Evolutionary conservation across 2,329 filamentous ascomycete genomes (phyloP), one percentile per base, ranked within the genome.

Genomic region (Trichocomaceae sp.): DNA sequence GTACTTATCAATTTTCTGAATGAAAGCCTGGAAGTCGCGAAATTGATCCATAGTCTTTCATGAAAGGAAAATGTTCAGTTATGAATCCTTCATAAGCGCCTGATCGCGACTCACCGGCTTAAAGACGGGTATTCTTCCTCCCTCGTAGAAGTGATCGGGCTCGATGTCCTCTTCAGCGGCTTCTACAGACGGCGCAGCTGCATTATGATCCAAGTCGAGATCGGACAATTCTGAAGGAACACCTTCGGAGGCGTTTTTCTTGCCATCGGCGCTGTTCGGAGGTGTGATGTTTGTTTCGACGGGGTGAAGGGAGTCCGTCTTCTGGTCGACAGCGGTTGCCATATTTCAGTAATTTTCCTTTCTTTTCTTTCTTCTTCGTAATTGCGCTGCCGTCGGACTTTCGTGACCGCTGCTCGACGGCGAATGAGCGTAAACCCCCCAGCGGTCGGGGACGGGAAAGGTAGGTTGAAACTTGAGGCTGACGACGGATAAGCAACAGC

Each of bases 11-110:
- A 99, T 83, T 72, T 89, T 91, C 67, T 85, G 83, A 79, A 97
- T 87, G 70, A 95, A 97, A 68, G 83, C 83, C 74, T 92, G 87
- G 72, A 99, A 99, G 73, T 93, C 89, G 66, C 84, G 85, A 75
- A 97, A 97, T 73, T 99, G 90, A 59, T 87, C 82, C 89, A 96
- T 95, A 57, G 87, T 92, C 72, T 84, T 62, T 42, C 22, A 42
- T 20, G 39, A 22, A 42, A n/a, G n/a, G n/a, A n/a, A n/a, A n/a
- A 13, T 12, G 9, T 48, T 68, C 54, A 67, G 62, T 51, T 31
- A 23, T n/a, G 15, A 42, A 51, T 50, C n/a, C 31, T 9, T 23
- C 42, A 31, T 35, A 41, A 10, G 13, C n/a, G 2, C 12, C 20
- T 22, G 17, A 22, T 42, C 39, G 17, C 26, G 29, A 81, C 82